phyloP scores from a whole-genome alignment of 768 basidiomycete species.

The Pleurotus cornucopiae region DNA sequence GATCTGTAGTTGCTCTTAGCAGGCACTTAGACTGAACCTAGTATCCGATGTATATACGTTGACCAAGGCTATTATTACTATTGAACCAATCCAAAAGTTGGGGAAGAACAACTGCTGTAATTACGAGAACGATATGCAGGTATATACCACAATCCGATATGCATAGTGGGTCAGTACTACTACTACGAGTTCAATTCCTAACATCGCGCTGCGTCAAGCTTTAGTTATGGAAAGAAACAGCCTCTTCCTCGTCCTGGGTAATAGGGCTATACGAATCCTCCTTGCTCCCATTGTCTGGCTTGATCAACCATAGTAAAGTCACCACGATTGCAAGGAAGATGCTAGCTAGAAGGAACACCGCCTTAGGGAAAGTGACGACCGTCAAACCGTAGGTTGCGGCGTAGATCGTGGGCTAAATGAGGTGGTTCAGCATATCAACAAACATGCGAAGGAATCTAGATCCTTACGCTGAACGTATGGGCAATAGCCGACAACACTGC shows the following conservation, averaged over 20 bases:
- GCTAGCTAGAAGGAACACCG: conserved; percentile 62
- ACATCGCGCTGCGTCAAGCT: too few relatives aligned
- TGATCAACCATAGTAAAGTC: conserved; percentile 6
- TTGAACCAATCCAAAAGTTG: too few relatives aligned
- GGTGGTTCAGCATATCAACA: background rate
- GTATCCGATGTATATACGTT: too few relatives aligned
- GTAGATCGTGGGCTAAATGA: conserved; percentile 59
- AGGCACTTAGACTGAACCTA: too few relatives aligned
- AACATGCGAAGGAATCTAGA: conserved; percentile 1
- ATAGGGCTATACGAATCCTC: conserved; percentile 1
- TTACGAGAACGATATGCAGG: too few relatives aligned
- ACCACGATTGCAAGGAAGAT: conserved; percentile 50
- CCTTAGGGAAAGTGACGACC: conserved; percentile 60
- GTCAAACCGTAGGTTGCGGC: conserved; percentile 62
- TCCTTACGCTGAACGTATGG: conserved; percentile 53
- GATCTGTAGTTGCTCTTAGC: too few relatives aligned
- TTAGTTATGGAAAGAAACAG: too few relatives aligned
- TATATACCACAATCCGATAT: too few relatives aligned
- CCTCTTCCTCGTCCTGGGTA: conserved; percentile 1
- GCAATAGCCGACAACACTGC: conserved; percentile 64
- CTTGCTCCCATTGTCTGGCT: conserved; percentile 3
- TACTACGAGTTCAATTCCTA: too few relatives aligned
- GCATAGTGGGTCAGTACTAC: too few relatives aligned
- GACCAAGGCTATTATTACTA: too few relatives aligned
- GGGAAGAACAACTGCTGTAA: too few relatives aligned